These are phyloP conservation scores for Phaeosphaeriaceae sp. DNA, from an alignment of 2,329 filamentous ascomycete species.

Conservation along the genomic window DNA sequence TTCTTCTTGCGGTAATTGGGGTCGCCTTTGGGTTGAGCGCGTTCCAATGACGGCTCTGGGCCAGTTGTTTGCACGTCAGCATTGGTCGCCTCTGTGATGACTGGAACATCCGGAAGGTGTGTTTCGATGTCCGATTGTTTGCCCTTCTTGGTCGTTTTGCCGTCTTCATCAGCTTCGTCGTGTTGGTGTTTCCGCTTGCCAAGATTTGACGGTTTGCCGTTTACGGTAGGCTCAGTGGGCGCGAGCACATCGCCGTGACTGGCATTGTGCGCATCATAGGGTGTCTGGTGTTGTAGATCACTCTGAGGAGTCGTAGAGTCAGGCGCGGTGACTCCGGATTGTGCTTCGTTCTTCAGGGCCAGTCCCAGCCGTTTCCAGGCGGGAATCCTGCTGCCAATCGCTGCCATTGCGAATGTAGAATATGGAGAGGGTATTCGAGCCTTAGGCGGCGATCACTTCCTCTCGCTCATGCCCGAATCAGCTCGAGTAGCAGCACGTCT, in stretches of 20 bases:
- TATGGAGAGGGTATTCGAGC: slow-evolving; percentile 27
- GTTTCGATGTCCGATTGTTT: slow-evolving; percentile 18
- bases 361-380: slow-evolving; percentile 68
- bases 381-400: slow-evolving; percentile 45
- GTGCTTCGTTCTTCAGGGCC: slow-evolving; percentile 63
- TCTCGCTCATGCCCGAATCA: slow-evolving; percentile 48
- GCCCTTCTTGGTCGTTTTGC: slow-evolving; percentile 35
- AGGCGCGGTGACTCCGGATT: slow-evolving; percentile 39
- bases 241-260: slow-evolving; percentile 13
- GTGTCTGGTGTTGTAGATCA: slow-evolving; percentile 13
- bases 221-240: slow-evolving; percentile 27
- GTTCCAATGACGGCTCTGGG: slow-evolving; percentile 13
- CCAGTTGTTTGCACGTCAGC: slow-evolving; percentile 10
- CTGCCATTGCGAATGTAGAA: slow-evolving; percentile 41
- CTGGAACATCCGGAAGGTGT: neutral
- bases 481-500: slow-evolving; percentile 31
- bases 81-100: slow-evolving; percentile 12
- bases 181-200: slow-evolving; percentile 47
- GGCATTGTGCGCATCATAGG: slow-evolving; percentile 10
- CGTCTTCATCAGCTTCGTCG: slow-evolving; percentile 32
- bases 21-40: slow-evolving; percentile 35
- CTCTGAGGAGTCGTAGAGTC: slow-evolving; percentile 19
- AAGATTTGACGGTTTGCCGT: slow-evolving; percentile 38
- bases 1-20: slow-evolving; percentile 48
- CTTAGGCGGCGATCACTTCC: slow-evolving; percentile 23